Percentiles rank a stretch among this genome's conserved stretches.
Evolutionary conservation across 345 rosid species (phyloP).

Genomic region (Euphorbia peplus): DNA sequence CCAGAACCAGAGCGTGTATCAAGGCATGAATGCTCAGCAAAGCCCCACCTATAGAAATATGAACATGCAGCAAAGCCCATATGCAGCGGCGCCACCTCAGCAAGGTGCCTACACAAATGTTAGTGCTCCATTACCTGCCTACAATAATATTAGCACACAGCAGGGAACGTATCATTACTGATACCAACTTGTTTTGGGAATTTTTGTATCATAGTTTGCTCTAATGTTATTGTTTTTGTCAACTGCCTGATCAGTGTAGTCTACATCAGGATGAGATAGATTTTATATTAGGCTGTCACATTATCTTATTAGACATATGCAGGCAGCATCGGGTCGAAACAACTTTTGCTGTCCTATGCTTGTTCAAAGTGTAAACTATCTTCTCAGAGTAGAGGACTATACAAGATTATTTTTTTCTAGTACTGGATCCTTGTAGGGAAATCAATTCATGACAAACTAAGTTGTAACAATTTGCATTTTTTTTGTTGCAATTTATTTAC

Average conservation of each 20-base stretch:
- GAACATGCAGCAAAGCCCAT: conserved; percentile 28
- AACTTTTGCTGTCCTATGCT: neutral
- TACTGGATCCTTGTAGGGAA: neutral
- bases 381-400: conserved; percentile 12
- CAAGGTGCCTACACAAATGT: conserved; percentile 22
- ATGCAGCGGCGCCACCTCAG: conserved; percentile 1
- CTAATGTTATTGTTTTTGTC: neutral
- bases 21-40: conserved; percentile 11
- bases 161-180: conserved; percentile 11
- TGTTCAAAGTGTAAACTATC: conserved; percentile 12
- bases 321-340: neutral
- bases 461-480: neutral
- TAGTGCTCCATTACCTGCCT: conserved; percentile 21
- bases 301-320: neutral
- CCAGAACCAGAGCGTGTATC: conserved; percentile 15
- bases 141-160: conserved; percentile 13
- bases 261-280: neutral
- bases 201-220: conserved; percentile 6
- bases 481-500: neutral
- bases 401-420: conserved; percentile 1
- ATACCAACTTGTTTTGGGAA: conserved; percentile 7
- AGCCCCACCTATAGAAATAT: conserved; percentile 19
- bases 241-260: neutral
- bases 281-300: neutral
- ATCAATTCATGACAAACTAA: neutral